Percentiles rank a stretch among this genome's conserved stretches.
Conservation (phyloP, 495 filamentous ascomycete genomes). For the Tuber magnatum region DNA sequence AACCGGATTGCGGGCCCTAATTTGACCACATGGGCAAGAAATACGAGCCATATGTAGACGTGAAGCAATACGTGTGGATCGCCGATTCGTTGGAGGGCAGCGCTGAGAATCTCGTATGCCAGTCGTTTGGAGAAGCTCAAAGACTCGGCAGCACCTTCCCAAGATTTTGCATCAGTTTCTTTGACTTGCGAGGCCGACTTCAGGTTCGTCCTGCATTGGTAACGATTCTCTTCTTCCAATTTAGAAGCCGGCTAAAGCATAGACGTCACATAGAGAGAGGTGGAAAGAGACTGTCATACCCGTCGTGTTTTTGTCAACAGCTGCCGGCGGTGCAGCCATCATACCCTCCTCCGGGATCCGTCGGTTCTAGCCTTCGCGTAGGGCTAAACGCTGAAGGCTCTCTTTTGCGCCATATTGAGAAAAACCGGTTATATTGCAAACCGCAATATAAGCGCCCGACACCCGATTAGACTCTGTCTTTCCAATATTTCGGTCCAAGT, state of each 20-base stretch:
- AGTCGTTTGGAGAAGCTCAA: conserved; percentile 33
- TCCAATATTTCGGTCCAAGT: conserved; percentile 49
- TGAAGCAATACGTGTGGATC: conserved; percentile 61
- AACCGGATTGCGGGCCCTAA: conserved; percentile 49
- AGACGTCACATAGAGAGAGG: conserved; percentile 30
- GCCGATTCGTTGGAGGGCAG: conserved; percentile 54
- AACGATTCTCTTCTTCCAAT: conserved; percentile 14
- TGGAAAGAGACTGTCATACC: conserved; percentile 35
- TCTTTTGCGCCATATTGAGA: conserved; percentile 55
- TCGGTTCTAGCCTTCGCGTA: conserved; percentile 31
- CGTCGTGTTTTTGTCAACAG: conserved; percentile 20
- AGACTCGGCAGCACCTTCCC: conserved; percentile 29
- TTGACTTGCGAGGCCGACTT: background rate
- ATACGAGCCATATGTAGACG: conserved; percentile 61
- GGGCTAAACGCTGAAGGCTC: conserved; percentile 43
- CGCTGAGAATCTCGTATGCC: conserved; percentile 30
- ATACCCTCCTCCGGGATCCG: conserved; percentile 17
- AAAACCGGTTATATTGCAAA: conserved; percentile 57
- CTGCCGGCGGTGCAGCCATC: conserved; percentile 16
- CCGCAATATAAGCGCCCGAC: conserved; percentile 52
- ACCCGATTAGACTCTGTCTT: conserved; percentile 49
- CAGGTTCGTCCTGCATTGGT: background rate
- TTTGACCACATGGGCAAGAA: conserved; percentile 56
- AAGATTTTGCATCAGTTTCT: conserved; percentile 1
- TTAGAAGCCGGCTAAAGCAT: conserved; percentile 25